Percentiles rank a stretch among this genome's conserved stretches.
phyloP scores from a whole-genome alignment of 2,329 filamentous ascomycete genomes.

The Tolypocladium tundrense region DNA sequence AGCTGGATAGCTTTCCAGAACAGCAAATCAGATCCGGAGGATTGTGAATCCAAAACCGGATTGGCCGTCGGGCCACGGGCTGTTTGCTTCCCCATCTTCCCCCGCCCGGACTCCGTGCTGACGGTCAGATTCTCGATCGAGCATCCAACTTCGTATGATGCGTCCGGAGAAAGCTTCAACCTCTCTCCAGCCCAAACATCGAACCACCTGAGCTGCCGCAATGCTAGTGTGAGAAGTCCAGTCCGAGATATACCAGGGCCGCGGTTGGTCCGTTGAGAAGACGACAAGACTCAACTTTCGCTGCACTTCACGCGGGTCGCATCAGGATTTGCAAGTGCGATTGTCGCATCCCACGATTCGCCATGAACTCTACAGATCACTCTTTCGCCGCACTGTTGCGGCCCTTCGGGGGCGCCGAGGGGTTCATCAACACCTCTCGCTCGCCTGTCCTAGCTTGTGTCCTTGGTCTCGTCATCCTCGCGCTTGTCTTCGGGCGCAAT shows the following conservation, averaged over 20 bases:
- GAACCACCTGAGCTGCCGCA: not conserved
- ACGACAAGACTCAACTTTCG: not conserved
- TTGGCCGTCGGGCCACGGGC: not conserved
- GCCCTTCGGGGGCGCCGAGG: not conserved
- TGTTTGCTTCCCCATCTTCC: not conserved
- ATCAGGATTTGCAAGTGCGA: not conserved
- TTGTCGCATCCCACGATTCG: not conserved
- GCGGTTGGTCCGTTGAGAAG: not conserved
- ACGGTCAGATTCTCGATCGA: not conserved
- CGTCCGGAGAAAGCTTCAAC: not conserved
- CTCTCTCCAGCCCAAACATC: not conserved
- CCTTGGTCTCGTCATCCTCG: not conserved
- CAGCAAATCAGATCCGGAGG: not conserved
- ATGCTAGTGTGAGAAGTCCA: not conserved
- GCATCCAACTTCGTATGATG: not conserved
- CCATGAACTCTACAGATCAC: not conserved
- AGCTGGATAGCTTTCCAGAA: not conserved
- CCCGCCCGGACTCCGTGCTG: not conserved
- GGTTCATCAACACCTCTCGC: not conserved
- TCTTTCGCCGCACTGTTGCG: not conserved
- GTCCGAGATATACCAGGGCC: not conserved
- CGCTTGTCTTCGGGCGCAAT: not conserved
- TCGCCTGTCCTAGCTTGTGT: not conserved
- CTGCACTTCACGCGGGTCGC: not conserved
- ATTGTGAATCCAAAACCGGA: not conserved